These are phyloP conservation scores for Prunus dulcis DNA, from an alignment of 306 rosid species.

Conservation along the genomic window DNA sequence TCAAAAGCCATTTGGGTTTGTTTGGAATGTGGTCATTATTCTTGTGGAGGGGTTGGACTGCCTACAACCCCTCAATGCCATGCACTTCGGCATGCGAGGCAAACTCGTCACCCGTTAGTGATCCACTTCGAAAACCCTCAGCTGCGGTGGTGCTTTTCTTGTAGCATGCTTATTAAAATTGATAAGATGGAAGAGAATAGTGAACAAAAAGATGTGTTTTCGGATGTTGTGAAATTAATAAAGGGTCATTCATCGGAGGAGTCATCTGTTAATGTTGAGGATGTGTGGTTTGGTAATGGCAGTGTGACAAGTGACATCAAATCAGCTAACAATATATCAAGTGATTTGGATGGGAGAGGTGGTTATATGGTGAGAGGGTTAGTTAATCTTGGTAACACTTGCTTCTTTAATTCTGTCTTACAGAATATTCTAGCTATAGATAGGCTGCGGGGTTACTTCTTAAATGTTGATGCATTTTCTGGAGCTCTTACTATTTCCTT, in stretches of 20 bases:
- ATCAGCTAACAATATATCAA: slow-evolving; percentile 28
- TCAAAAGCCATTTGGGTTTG: slow-evolving; percentile 83
- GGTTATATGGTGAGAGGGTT: slow-evolving; percentile 70
- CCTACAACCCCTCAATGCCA: slow-evolving; percentile 62
- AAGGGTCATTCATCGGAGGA: slow-evolving; percentile 41
- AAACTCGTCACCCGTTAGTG: slow-evolving; percentile 60
- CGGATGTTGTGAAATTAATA: slow-evolving; percentile 59
- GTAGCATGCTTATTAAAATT: slow-evolving; percentile 51
- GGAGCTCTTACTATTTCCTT: slow-evolving; percentile 75
- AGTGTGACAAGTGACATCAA: slow-evolving; percentile 54
- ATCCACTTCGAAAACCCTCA: slow-evolving; percentile 67
- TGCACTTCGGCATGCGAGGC: slow-evolving; percentile 61
- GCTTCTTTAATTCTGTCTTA: slow-evolving; percentile 89
- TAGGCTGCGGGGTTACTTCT: slow-evolving; percentile 54
- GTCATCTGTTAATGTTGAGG: slow-evolving; percentile 41
- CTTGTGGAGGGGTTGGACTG: slow-evolving; percentile 87
- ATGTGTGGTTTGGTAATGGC: slow-evolving; percentile 39
- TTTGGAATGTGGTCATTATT: slow-evolving; percentile 73
- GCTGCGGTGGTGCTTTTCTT: slow-evolving; percentile 85
- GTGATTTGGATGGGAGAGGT: slow-evolving; percentile 43
- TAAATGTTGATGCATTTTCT: slow-evolving; percentile 46
- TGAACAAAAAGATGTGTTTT: slow-evolving; percentile 46
- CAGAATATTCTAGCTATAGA: slow-evolving; percentile 83
- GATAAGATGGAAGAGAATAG: slow-evolving; percentile 58
- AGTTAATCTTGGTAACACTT: slow-evolving; percentile 90